A percentile compares a stretch with the other conserved stretches of the same genome.
These are phyloP conservation scores for Chiua sp. DNA, from an alignment of 1,284 basidiomycete genomes.

Conservation along the genomic window DNA sequence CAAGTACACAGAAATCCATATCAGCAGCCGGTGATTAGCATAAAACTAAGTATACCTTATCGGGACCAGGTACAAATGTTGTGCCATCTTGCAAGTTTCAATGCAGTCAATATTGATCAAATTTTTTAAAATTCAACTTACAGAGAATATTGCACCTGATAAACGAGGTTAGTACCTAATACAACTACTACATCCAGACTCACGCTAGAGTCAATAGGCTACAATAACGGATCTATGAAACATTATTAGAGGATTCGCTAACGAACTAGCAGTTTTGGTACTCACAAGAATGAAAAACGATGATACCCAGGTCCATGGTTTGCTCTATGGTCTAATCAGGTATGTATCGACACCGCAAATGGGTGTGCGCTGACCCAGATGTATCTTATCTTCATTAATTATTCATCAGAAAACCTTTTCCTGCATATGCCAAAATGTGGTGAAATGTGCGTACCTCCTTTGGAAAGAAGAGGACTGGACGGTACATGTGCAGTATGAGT, in stretches of 20 bases:
- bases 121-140: neutral
- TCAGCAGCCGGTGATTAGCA: neutral
- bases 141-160: neutral
- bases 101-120: neutral
- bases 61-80: neutral
- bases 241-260: neutral
- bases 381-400: slow-evolving; percentile 11
- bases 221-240: neutral
- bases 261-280: neutral
- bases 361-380: slow-evolving; percentile 8
- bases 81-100: neutral
- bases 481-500: no score
- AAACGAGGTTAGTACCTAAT: neutral
- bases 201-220: neutral
- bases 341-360: neutral
- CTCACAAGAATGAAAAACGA: slow-evolving; percentile 6
- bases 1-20: no score
- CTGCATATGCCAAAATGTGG: no score
- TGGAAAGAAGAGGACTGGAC: slow-evolving; percentile 1
- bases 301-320: slow-evolving; percentile 14
- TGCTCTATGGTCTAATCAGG: slow-evolving; percentile 5
- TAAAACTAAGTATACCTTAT: neutral
- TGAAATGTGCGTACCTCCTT: neutral
- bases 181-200: no score
- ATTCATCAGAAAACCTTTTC: neutral